Percentiles rank a stretch among this genome's conserved stretches.
These are phyloP conservation scores for Diplotaxis tenuifolia DNA, from an alignment of 345 rosid species.

Conservation along the genomic window DNA sequence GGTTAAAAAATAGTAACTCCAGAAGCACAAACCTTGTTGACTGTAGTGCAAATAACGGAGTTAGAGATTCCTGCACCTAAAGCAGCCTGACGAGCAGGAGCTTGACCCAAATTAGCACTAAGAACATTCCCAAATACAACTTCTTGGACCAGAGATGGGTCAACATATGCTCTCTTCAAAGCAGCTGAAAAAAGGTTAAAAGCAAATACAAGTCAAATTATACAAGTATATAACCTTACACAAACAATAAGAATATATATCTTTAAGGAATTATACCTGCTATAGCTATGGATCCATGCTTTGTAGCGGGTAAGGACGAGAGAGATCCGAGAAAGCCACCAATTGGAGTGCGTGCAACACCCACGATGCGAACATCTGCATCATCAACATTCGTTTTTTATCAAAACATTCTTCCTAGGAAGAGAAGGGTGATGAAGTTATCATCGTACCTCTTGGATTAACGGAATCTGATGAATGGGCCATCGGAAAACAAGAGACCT, in stretches of 20 bases:
- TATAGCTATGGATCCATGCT: constrained; percentile 86
- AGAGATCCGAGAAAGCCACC: constrained; percentile 88
- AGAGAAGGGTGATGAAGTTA: not conserved
- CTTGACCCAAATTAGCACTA: constrained; percentile 82
- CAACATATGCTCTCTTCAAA: constrained; percentile 77
- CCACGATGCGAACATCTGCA: constrained; percentile 92
- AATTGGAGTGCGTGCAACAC: constrained; percentile 94
- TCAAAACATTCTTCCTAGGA: not conserved
- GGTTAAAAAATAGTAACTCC: constrained; percentile 45
- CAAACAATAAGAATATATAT: not conserved
- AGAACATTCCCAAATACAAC: constrained; percentile 91
- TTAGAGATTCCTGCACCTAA: too few species aligned
- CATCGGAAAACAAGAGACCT: constrained; percentile 35
- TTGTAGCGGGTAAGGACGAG: constrained; percentile 80
- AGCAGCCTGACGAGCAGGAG: too few species aligned
- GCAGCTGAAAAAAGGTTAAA: constrained; percentile 54
- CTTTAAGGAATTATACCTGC: constrained; percentile 45
- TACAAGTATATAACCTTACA: not conserved
- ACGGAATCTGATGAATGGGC: constrained; percentile 61
- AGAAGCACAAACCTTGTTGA: too few species aligned
- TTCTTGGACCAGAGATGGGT: constrained; percentile 88
- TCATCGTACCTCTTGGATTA: constrained; percentile 66
- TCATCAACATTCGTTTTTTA: not conserved
- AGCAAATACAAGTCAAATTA: not conserved
- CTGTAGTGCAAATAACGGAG: too few species aligned